Conservation (phyloP, 2,329 filamentous ascomycete species). For the Byssoonygena ceratinophila region DNA sequence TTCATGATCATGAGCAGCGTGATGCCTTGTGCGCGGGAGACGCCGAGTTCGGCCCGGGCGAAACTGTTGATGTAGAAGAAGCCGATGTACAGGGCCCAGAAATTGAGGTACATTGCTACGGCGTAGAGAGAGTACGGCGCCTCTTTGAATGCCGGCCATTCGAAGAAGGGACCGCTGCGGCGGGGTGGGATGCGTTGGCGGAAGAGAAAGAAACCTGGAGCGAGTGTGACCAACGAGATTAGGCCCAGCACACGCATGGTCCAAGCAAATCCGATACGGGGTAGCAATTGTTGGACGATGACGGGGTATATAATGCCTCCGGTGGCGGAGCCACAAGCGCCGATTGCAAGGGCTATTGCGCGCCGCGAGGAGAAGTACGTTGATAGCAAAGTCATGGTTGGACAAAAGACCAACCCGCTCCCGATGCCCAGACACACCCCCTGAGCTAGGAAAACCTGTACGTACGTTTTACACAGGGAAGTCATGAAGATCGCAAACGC, state of each 20-base stretch:
- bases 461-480: conserved; percentile 39
- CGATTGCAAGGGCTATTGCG: conserved; percentile 50
- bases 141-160: conserved; percentile 44
- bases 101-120: conserved; percentile 37
- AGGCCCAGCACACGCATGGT: conserved; percentile 53
- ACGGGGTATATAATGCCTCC: conserved; percentile 56
- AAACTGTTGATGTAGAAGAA: conserved; percentile 42
- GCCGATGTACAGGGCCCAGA: conserved; percentile 46
- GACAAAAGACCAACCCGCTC: conserved; percentile 45
- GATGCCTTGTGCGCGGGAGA: conserved; percentile 41
- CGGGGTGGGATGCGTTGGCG: conserved; percentile 42
- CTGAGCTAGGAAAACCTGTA: conserved; percentile 43
- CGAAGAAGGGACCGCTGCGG: conserved; percentile 43
- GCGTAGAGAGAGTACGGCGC: conserved; percentile 37
- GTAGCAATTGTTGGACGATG: conserved; percentile 46
- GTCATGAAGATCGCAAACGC: conserved; percentile 45
- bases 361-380: conserved; percentile 54
- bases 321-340: conserved; percentile 49
- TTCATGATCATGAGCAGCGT: conserved; percentile 57
- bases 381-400: conserved; percentile 45
- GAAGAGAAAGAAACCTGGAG: conserved; percentile 37
- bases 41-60: conserved; percentile 30
- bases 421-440: conserved; percentile 50
- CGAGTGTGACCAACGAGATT: conserved; percentile 43
- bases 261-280: conserved; percentile 53